A percentile compares a stretch with the other conserved stretches of the same genome.
phyloP scores from a whole-genome alignment of 495 filamentous ascomycete species.

The Neurospora terricola region DNA sequence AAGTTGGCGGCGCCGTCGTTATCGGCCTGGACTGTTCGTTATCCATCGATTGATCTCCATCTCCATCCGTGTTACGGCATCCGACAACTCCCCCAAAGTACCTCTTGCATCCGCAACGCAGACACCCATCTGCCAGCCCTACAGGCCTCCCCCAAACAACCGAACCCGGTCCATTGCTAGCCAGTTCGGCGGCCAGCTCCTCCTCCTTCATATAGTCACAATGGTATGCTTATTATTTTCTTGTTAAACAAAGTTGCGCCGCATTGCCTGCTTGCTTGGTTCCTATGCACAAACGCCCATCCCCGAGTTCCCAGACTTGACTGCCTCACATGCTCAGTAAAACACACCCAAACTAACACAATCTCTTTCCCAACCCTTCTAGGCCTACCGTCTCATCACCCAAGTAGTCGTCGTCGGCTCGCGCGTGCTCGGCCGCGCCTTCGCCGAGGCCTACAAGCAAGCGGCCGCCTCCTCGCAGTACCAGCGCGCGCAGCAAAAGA shows the following conservation, averaged over 20 bases:
- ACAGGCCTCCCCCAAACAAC: not conserved
- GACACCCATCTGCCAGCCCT: not conserved
- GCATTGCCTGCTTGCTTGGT: not conserved
- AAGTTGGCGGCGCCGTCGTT: not conserved
- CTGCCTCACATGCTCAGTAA: not conserved
- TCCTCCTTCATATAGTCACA: not conserved
- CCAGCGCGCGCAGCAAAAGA: constrained; percentile 50
- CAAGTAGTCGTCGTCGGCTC: constrained; percentile 85
- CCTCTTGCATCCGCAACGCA: not conserved
- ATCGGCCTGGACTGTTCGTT: not conserved
- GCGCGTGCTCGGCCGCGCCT: constrained; percentile 86
- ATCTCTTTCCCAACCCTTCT: not conserved
- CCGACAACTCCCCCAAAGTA: not conserved
- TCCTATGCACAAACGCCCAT: not conserved
- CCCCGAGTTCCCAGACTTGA: not conserved
- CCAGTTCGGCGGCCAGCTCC: not conserved
- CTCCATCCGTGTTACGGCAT: not conserved
- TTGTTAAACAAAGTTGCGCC: not conserved
- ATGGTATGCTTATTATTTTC: not conserved
- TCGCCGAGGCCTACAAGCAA: constrained; percentile 85
- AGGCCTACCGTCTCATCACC: constrained; percentile 93
- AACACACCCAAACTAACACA: not conserved
- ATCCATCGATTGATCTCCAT: not conserved
- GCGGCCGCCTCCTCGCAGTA: constrained; percentile 79
- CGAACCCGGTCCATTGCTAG: not conserved